Evolutionary conservation across 192 early-diverging fungal genomes (phyloP).

Genomic region (Haplosporangium gracile): DNA sequence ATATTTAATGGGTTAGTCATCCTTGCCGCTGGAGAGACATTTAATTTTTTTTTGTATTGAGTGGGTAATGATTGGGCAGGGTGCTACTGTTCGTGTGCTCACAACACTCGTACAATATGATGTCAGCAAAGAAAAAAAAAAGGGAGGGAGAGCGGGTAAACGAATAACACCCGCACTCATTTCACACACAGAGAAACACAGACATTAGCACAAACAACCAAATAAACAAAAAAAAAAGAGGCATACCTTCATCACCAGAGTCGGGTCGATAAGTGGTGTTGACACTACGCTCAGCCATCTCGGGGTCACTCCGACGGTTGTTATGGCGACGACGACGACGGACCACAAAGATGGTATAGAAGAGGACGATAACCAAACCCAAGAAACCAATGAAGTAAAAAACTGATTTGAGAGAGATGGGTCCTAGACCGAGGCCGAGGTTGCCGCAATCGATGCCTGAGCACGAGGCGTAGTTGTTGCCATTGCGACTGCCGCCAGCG

Average conservation of each 20-base stretch:
- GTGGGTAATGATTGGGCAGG: neutral
- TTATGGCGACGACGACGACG: slow-evolving; percentile 35
- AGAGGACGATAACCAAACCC: slow-evolving; percentile 18
- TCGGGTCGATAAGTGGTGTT: slow-evolving; percentile 25
- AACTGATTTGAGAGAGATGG: slow-evolving; percentile 11
- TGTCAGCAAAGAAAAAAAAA: slow-evolving; percentile 3
- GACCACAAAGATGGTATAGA: slow-evolving; percentile 36
- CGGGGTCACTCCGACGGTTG: slow-evolving; percentile 22
- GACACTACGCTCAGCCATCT: slow-evolving; percentile 26
- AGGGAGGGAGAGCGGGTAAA: neutral
- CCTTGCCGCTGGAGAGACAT: neutral
- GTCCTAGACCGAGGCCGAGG: neutral
- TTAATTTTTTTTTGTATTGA: neutral
- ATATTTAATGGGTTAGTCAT: slow-evolving; percentile 6
- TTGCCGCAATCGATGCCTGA: neutral
- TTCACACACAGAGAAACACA: neutral
- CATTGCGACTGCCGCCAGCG: neutral
- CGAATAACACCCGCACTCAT: neutral
- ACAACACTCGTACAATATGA: neutral
- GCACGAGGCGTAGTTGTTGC: neutral
- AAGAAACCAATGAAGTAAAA: slow-evolving; percentile 40
- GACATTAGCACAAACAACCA: neutral
- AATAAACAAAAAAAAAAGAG: neutral
- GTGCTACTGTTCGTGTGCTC: neutral
- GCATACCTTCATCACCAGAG: slow-evolving; percentile 28